These are phyloP conservation scores for Nannizziopsis arthrosporioides DNA, from an alignment of 2,329 filamentous ascomycete genomes.

Conservation along the genomic window DNA sequence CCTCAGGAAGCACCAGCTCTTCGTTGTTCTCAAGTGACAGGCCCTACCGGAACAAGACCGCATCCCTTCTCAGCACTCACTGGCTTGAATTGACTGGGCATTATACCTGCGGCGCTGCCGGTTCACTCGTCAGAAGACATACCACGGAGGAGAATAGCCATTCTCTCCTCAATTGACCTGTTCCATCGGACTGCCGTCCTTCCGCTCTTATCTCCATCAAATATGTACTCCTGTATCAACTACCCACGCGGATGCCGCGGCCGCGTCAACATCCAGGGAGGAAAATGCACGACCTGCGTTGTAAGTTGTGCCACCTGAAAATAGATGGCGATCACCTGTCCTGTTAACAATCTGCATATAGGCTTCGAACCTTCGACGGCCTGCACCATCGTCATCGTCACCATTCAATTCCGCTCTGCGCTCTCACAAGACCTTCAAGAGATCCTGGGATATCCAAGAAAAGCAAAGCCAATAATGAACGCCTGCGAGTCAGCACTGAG, in stretches of 20 bases:
- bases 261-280: conserved; percentile 33
- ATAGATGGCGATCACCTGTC: background rate
- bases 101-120: too few relatives aligned
- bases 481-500: background rate
- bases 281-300: conserved; percentile 36
- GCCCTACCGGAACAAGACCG: too few relatives aligned
- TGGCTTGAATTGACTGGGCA: too few relatives aligned
- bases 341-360: conserved; percentile 15
- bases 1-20: too few relatives aligned
- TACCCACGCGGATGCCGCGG: conserved; percentile 39
- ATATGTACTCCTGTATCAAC: conserved; percentile 39
- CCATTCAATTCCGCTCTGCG: conserved; percentile 25
- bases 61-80: too few relatives aligned
- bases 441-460: conserved; percentile 11
- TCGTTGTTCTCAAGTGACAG: too few relatives aligned
- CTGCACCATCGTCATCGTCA: conserved; percentile 29
- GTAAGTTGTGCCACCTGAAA: conserved; percentile 25
- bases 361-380: conserved; percentile 30
- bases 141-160: too few relatives aligned
- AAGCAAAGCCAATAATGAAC: conserved; percentile 1
- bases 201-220: conserved; percentile 7
- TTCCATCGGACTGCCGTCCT: too few relatives aligned
- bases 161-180: too few relatives aligned
- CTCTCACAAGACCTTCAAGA: conserved; percentile 13
- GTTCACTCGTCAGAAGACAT: too few relatives aligned